Evolutionary conservation across 202 grass and related monocot genomes (phyloP).

Genomic region (Dendrocalamus latiflorus): DNA sequence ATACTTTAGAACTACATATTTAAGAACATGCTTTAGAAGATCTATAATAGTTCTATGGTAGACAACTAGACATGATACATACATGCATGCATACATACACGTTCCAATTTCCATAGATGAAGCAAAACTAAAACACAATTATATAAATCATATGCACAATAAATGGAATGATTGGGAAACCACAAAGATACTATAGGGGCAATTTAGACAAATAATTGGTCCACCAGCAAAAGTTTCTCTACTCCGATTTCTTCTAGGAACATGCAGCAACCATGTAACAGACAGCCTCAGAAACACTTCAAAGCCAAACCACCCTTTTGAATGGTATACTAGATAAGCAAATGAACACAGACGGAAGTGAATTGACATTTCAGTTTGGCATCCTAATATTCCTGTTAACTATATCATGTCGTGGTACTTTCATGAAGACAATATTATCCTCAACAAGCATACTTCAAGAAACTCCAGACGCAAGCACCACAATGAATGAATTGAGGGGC

Average conservation of each 20-base stretch:
- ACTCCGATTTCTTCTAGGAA: not conserved
- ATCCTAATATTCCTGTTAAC: not conserved
- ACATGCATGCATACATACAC: not conserved
- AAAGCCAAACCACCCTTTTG: slow-evolving; percentile 8
- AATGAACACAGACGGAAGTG: slow-evolving; percentile 1
- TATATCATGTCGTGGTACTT: not conserved
- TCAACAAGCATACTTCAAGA: slow-evolving; percentile 4
- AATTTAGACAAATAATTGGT: not conserved
- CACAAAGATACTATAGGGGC: too few relatives aligned
- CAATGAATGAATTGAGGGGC: too few relatives aligned
- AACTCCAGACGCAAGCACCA: too few relatives aligned
- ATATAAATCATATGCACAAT: not conserved
- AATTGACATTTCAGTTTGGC: slow-evolving; percentile 1
- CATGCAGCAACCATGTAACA: not conserved
- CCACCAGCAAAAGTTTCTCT: not conserved
- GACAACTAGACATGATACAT: too few relatives aligned
- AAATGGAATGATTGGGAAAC: slow-evolving; percentile 1
- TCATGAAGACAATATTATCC: not conserved
- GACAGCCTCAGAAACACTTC: not conserved
- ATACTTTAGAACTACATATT: too few relatives aligned
- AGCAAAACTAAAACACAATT: not conserved
- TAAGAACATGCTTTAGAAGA: too few relatives aligned
- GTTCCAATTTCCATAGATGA: not conserved
- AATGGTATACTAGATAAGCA: not conserved
- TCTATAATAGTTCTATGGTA: too few relatives aligned